Conservation (phyloP, 345 rosid genomes). For the Carallia brachiata region DNA sequence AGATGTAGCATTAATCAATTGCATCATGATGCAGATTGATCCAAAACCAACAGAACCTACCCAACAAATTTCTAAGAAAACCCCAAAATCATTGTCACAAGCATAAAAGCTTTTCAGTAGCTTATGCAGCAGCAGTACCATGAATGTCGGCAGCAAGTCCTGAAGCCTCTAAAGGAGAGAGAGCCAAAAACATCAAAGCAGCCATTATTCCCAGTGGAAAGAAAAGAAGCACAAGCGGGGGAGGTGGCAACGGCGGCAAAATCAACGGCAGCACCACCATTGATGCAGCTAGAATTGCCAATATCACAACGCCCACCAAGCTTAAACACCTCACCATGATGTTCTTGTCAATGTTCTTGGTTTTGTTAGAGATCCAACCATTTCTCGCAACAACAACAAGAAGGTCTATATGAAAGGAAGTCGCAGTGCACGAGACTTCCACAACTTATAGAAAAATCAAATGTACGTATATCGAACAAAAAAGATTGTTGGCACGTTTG, state of each 20-base stretch:
- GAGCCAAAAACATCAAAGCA: constrained; percentile 59
- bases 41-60: no score
- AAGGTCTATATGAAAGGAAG: neutral
- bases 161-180: constrained; percentile 40
- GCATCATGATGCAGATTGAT: neutral
- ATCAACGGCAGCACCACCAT: constrained; percentile 58
- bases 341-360: neutral
- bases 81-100: neutral
- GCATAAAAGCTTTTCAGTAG: neutral
- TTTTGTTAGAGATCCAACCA: constrained; percentile 23
- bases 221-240: constrained; percentile 50
- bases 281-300: constrained; percentile 41
- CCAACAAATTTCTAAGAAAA: neutral
- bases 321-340: constrained; percentile 35
- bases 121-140: neutral
- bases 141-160: constrained; percentile 9
- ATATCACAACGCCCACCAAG: constrained; percentile 27
- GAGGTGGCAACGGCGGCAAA: constrained; percentile 71
- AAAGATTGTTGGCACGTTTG: no score
- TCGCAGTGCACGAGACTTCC: neutral
- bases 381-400: constrained; percentile 4
- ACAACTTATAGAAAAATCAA: neutral
- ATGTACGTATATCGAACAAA: neutral
- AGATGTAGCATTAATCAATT: neutral
- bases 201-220: constrained; percentile 68